Base-by-base conservation (phyloP, 768 basidiomycete genomes). In the Pholiota conissans region DNA sequence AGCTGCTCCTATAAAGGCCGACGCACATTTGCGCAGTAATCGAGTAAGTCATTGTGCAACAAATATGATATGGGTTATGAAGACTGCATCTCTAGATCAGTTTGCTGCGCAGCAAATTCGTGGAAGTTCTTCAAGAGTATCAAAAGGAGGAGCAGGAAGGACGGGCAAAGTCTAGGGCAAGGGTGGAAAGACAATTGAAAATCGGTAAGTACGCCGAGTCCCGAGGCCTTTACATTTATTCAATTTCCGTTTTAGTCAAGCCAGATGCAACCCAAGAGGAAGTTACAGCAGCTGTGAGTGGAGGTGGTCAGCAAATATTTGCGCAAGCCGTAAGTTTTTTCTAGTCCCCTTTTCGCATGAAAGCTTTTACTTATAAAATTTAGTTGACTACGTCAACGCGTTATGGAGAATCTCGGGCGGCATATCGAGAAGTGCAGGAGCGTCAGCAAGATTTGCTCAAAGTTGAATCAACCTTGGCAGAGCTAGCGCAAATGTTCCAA, bases 401-500 rank as follows among this genome's bases (percentile, higher is more conserved):
- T n/a, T 93, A 92, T 70, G 91, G 87, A 29, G 89, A 92, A 62
- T 87, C 92, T 14, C 79, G 92, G 47, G 81, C 83, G 42, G 94
- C 91, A 0, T 93, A 89, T 70, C 81, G 85, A 49, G 95, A 97
- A 72, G 93, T 95, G 0, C 95, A 95, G 69, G 85, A 90, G 57
- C 83, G 95, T 32, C 93, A 95, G 68, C 81, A 87, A 65, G 93
- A 97, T 59, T 83, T 98, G 63, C 81, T 82, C 62, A 85, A 83
- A 69, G 93, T 96, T 68, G 93, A 96, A 71, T 79, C 83, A 63
- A 97, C 94, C 3, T 74, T 96, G 47, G 87, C 83, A n/a, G 93
- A 96, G 70, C 79, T 98, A 49, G 91, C 90, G 3, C 90, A 93
- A 67, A 73, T 98, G 64, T 94, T 95, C 74, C 84, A 80, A 60